Evolutionary conservation across 148 eudicot species (phyloP).

Genomic region (Simmondsia chinensis): DNA sequence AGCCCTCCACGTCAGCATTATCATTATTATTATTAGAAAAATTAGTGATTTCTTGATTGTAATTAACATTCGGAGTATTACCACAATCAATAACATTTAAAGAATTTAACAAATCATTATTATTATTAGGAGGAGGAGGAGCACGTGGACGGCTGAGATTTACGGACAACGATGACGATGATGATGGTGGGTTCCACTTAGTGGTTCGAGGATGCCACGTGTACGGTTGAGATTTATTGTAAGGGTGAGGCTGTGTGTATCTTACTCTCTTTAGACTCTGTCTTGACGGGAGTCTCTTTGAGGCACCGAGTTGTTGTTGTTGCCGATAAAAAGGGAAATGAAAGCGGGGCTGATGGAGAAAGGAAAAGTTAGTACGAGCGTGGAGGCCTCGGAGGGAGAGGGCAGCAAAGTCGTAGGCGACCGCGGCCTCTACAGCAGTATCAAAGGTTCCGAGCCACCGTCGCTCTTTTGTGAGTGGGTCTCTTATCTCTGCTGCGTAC

Average conservation of each 20-base stretch:
- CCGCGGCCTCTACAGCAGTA: slow-evolving; percentile 81
- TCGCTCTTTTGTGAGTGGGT: slow-evolving; percentile 69
- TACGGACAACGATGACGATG: neutral
- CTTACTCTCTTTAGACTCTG: no score
- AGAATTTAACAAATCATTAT: no score
- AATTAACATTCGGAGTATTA: no score
- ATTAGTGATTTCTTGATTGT: no score
- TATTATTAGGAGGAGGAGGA: neutral
- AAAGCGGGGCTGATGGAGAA: neutral
- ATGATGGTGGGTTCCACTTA: slow-evolving; percentile 5
- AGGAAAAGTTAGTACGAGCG: slow-evolving; percentile 55
- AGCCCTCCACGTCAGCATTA: slow-evolving; percentile 4
- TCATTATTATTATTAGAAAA: neutral
- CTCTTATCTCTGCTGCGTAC: slow-evolving; percentile 74
- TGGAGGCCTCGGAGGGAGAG: slow-evolving; percentile 65
- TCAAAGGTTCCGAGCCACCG: slow-evolving; percentile 83
- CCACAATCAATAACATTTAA: no score
- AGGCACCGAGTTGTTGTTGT: no score
- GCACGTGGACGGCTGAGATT: slow-evolving; percentile 22
- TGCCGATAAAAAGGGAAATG: no score
- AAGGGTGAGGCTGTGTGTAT: no score
- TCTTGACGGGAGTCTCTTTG: no score
- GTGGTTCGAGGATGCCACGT: no score
- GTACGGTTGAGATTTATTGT: no score
- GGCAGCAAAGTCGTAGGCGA: slow-evolving; percentile 75